Evolutionary conservation across 495 filamentous ascomycete genomes (phyloP).

Genomic region (Glutinoglossum americanum): DNA sequence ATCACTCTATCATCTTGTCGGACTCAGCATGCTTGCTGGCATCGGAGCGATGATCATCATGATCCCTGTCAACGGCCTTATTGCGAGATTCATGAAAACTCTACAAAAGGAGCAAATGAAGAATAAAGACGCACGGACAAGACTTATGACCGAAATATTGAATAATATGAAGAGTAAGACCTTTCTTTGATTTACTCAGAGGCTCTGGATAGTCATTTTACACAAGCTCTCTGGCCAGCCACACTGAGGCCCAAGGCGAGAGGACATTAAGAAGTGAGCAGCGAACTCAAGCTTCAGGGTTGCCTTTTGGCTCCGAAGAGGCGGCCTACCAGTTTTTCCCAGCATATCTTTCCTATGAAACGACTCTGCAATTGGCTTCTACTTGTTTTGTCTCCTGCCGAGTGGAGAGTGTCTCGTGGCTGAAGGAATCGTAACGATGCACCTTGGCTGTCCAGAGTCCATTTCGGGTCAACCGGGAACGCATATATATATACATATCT

Average conservation of each 20-base stretch:
- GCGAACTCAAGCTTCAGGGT: neutral
- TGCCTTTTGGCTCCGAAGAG: neutral
- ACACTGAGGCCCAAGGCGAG: neutral
- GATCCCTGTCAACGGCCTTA: constrained; percentile 89
- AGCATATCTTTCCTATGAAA: neutral
- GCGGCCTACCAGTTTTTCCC: neutral
- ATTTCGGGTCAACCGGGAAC: neutral
- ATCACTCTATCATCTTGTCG: constrained; percentile 84
- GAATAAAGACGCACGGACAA: constrained; percentile 88
- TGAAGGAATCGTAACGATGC: neutral
- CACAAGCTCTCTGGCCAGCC: neutral
- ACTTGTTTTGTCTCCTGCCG: neutral
- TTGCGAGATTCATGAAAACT: constrained; percentile 81
- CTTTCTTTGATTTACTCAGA: neutral
- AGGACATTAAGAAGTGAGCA: neutral
- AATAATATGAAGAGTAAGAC: constrained; percentile 83
- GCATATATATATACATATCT: neutral
- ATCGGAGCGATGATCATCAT: constrained; percentile 91
- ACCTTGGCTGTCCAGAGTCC: neutral
- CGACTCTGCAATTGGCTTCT: neutral
- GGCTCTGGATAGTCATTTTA: neutral
- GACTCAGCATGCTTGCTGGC: constrained; percentile 88
- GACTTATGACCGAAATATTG: constrained; percentile 89
- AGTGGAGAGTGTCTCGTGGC: neutral
- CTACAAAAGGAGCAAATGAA: constrained; percentile 96